A percentile compares a stretch with the other conserved stretches of the same genome.
Evolutionary conservation across 2,329 filamentous ascomycete species (phyloP).

Genomic region (Fragosphaeria purpurea): DNA sequence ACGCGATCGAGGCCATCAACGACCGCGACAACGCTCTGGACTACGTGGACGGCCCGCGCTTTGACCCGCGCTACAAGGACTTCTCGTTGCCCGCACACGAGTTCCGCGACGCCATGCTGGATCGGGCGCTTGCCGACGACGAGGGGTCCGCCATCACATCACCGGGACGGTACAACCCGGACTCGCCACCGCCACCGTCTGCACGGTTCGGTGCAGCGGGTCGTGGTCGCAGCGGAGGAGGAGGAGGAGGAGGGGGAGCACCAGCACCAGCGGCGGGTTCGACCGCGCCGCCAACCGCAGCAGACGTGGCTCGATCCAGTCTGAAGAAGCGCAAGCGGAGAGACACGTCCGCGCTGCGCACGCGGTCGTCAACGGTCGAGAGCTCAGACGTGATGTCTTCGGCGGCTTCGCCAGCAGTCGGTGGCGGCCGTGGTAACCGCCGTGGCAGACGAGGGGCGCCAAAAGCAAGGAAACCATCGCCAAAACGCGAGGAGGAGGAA

Average conservation of each 20-base stretch:
- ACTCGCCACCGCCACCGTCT: slow-evolving; percentile 5
- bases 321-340: slow-evolving; percentile 14
- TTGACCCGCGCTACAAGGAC: slow-evolving; percentile 14
- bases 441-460: slow-evolving; percentile 5
- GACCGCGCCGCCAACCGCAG: neutral
- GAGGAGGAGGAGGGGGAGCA: neutral
- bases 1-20: slow-evolving; percentile 76
- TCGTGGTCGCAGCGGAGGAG: neutral
- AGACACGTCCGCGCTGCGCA: slow-evolving; percentile 6
- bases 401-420: slow-evolving; percentile 6
- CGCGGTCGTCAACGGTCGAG: slow-evolving; percentile 14
- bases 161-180: slow-evolving; percentile 14
- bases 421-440: slow-evolving; percentile 5
- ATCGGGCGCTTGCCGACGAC: slow-evolving; percentile 10
- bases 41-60: slow-evolving; percentile 7
- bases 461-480: neutral
- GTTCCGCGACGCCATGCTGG: slow-evolving; percentile 13
- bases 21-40: slow-evolving; percentile 34
- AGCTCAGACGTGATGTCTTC: slow-evolving; percentile 11
- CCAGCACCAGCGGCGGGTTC: neutral
- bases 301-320: neutral
- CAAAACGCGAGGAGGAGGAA: neutral
- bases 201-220: no score
- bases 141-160: slow-evolving; percentile 10
- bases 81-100: slow-evolving; percentile 14